A percentile compares a stretch with the other conserved stretches of the same genome.
Evolutionary conservation across 2,329 filamentous ascomycete species (phyloP).

Genomic region (Fusarium pilosicola): DNA sequence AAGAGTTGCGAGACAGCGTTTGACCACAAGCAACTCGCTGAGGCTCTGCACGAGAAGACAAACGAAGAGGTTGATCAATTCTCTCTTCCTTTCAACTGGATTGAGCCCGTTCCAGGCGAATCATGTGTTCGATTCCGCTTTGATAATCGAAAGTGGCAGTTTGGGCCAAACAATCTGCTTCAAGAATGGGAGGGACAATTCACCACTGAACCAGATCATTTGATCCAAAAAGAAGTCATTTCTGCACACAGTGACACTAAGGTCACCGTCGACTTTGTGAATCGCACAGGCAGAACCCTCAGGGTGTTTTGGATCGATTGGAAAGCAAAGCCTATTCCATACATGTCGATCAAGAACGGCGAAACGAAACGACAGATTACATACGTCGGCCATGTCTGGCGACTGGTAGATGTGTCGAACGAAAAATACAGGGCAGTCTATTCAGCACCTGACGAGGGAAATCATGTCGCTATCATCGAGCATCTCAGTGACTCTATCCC

Average conservation of each 20-base stretch:
- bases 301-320: slow-evolving; percentile 42
- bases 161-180: slow-evolving; percentile 19
- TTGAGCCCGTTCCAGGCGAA: slow-evolving; percentile 25
- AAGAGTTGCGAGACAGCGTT: slow-evolving; percentile 32
- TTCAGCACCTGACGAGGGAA: slow-evolving; percentile 12
- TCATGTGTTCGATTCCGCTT: slow-evolving; percentile 34
- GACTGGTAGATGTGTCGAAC: slow-evolving; percentile 23
- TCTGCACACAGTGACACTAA: slow-evolving; percentile 22
- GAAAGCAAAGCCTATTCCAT: slow-evolving; percentile 24
- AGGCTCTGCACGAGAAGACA: slow-evolving; percentile 20
- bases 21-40: slow-evolving; percentile 38
- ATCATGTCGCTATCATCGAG: slow-evolving; percentile 27
- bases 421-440: slow-evolving; percentile 23
- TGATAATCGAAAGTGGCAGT: slow-evolving; percentile 33
- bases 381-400: slow-evolving; percentile 38
- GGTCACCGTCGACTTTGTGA: slow-evolving; percentile 39
- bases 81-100: slow-evolving; percentile 38
- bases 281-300: slow-evolving; percentile 33
- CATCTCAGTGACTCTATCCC: background rate
- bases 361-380: slow-evolving; percentile 26
- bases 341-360: slow-evolving; percentile 25
- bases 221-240: slow-evolving; percentile 31
- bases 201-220: background rate
- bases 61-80: slow-evolving; percentile 2
- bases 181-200: slow-evolving; percentile 34